Evolutionary conservation across 2,329 filamentous ascomycete genomes (phyloP).

Genomic region (Pseudogymnoascus sp.): DNA sequence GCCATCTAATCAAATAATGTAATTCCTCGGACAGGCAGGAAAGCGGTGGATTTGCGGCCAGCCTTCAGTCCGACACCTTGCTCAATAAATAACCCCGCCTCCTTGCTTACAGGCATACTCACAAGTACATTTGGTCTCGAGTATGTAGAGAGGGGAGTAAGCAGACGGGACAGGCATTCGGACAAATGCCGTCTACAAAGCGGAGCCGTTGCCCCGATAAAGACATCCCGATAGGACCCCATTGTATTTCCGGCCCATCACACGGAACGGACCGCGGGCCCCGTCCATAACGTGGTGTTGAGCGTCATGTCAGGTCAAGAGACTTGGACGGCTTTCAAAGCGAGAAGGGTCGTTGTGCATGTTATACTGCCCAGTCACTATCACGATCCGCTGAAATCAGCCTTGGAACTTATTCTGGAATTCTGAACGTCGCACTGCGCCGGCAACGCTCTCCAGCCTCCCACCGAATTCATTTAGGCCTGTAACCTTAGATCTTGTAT

Average conservation of each 20-base stretch:
- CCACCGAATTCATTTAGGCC: neutral
- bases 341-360: neutral
- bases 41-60: neutral
- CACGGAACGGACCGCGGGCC: slow-evolving; percentile 5
- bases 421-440: slow-evolving; percentile 4
- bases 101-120: slow-evolving; percentile 6
- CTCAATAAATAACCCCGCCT: neutral
- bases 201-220: neutral
- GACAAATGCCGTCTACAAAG: slow-evolving; percentile 1
- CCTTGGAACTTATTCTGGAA: slow-evolving; percentile 5
- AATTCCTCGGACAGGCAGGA: neutral
- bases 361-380: neutral
- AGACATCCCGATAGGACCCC: neutral
- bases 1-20: neutral
- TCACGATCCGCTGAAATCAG: neutral
- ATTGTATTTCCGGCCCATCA: neutral
- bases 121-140: neutral
- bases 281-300: neutral
- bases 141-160: neutral
- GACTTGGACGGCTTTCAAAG: neutral
- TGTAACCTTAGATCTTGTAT: slow-evolving; percentile 5
- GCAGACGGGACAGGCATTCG: neutral
- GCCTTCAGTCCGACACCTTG: neutral
- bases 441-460: neutral
- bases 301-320: neutral